Base-by-base conservation (phyloP, 768 basidiomycete species). In the Polyporus arcularius region DNA sequence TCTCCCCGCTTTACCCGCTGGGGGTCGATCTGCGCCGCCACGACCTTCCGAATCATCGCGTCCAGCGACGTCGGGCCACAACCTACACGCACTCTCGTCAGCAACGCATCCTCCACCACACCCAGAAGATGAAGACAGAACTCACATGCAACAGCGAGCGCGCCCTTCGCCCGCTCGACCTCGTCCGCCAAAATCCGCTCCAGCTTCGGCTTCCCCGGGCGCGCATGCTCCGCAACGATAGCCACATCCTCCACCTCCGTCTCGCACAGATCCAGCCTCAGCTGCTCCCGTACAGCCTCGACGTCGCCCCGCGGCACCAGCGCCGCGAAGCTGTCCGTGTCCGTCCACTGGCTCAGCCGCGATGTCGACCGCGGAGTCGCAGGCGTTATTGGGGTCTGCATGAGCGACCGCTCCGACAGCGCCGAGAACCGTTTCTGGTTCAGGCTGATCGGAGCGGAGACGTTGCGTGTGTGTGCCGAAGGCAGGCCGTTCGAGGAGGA, bases 11-110 rank as follows among this genome's bases (percentile, higher is more conserved):
- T 66, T 60, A 87, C 76, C 58, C 80, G 78, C 32, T 64, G 65
- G 21, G 86, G 83, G 68, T 83, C 78, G 60, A 90, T 88, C 59
- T 85, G 82, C 32, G 77, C 71, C 1, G 87, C 79, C 9, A 91
- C 80, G 43, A 82, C 74, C 71, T 89, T 87, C 43, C 91, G 78
- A 8, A 92, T 82, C 67, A 89, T 74, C 5, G 82, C 85, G 69
- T 89, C 88, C 53, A 92, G 77, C 7, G 87, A 84, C 0, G 80
- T 78, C 0, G 90, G 90, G 1, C 90, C 91, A 67, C 90, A 92
- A 65, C 86, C 88, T 89, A 62, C n/a, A 52, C 41, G 40, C 39
- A 53, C 43, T 16, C 10, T 4, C 38, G 18, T 47, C 45, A 26
- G 35, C 41, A 38, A 46, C 46, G 14, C 57, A 4, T 1, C 15